A percentile compares a stretch with the other conserved stretches of the same genome.
phyloP scores from a whole-genome alignment of 305 asterid species.

The Fraxinus velutina region DNA sequence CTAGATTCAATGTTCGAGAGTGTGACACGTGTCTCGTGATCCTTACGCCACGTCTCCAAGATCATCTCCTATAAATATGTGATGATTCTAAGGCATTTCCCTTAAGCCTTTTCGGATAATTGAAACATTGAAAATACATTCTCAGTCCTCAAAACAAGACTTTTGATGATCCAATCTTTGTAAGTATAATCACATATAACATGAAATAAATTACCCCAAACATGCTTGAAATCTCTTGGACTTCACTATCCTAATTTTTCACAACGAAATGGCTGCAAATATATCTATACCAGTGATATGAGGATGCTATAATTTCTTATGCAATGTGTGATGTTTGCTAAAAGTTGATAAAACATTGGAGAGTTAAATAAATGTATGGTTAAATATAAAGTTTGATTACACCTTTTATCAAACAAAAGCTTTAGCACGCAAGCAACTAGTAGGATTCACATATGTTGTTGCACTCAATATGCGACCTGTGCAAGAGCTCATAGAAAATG shows the following conservation, averaged over 20 bases:
- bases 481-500: conserved; percentile 36
- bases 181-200: background rate
- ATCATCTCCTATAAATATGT: background rate
- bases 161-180: background rate
- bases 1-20: background rate
- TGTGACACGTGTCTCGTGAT: background rate
- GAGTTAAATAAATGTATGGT: no score
- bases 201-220: background rate
- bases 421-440: no score
- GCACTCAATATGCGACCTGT: conserved; percentile 14
- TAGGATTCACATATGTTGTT: no score
- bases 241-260: no score
- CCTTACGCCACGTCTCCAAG: background rate
- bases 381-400: no score
- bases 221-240: background rate
- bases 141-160: background rate
- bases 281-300: background rate
- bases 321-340: no score
- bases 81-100: background rate
- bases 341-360: no score
- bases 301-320: background rate
- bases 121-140: background rate
- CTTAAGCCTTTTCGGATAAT: background rate
- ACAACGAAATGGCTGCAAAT: no score
- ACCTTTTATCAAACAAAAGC: no score